These are phyloP conservation scores for Fraxinus latifolia DNA, from an alignment of 305 asterid genomes.

Conservation along the genomic window DNA sequence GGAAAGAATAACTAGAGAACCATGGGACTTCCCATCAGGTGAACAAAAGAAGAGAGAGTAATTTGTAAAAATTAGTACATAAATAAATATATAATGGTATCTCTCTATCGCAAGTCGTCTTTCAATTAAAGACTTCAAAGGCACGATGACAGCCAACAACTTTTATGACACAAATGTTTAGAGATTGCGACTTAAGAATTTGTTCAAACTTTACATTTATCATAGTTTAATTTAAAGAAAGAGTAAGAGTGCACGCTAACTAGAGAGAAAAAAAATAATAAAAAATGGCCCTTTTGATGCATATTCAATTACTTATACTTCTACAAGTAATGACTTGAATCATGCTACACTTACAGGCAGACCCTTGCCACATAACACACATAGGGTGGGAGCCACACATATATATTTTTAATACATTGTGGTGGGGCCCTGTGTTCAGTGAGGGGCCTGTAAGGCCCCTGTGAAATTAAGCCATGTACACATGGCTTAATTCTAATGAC, in stretches of 20 bases:
- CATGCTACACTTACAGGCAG: too few species aligned
- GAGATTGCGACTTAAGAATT: neutral
- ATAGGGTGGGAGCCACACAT: too few species aligned
- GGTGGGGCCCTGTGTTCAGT: too few species aligned
- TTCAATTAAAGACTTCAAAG: neutral
- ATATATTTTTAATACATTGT: too few species aligned
- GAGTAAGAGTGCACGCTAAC: neutral
- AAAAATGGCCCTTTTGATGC: neutral
- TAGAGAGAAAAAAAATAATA: too few species aligned
- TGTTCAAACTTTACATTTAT: neutral
- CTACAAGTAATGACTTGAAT: neutral
- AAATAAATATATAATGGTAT: neutral
- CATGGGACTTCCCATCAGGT: neutral
- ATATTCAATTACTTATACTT: neutral
- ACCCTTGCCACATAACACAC: too few species aligned
- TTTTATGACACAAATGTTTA: too few species aligned
- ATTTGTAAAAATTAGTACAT: too few species aligned
- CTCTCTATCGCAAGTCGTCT: neutral
- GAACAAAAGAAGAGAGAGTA: too few species aligned
- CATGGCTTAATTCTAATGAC: neutral
- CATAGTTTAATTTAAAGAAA: neutral
- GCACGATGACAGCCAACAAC: too few species aligned
- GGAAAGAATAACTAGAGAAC: neutral
- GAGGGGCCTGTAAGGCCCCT: too few species aligned
- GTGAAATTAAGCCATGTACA: too few species aligned